Conservation (phyloP, 305 asterid genomes). For the Fraxinus sp. region DNA sequence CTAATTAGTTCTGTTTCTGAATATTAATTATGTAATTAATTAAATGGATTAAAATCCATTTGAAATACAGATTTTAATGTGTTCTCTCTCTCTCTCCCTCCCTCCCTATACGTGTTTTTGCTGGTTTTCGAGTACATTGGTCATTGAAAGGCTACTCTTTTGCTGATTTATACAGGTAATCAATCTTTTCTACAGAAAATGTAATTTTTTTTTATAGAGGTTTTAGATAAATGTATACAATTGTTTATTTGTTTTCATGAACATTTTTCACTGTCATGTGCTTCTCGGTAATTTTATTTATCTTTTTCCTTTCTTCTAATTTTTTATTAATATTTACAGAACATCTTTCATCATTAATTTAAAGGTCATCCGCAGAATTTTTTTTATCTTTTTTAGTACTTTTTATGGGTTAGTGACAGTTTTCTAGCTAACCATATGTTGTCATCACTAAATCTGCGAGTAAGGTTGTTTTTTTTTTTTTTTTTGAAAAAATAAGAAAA, state of each 20-base stretch:
- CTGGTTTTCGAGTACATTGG: background rate
- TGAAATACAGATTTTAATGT: background rate
- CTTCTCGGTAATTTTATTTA: background rate
- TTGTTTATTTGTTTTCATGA: background rate
- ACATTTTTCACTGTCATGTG: background rate
- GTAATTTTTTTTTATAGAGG: background rate
- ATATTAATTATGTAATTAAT: no score
- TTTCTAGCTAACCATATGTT: background rate
- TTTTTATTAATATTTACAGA: background rate
- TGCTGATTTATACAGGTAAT: background rate
- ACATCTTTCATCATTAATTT: no score
- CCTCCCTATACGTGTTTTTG: background rate
- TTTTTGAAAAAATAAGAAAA: no score
- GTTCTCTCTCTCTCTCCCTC: no score
- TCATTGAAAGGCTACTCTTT: background rate
- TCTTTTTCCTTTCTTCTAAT: no score
- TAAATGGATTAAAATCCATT: background rate
- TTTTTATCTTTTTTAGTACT: no score
- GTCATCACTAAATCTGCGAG: background rate
- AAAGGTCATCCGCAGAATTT: background rate
- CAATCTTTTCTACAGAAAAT: background rate
- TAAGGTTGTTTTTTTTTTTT: no score
- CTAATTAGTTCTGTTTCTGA: background rate
- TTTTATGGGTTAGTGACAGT: background rate
- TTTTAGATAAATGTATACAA: background rate